phyloP scores from a whole-genome alignment of 495 filamentous ascomycete genomes.

The Trypethelium eluteriae region DNA sequence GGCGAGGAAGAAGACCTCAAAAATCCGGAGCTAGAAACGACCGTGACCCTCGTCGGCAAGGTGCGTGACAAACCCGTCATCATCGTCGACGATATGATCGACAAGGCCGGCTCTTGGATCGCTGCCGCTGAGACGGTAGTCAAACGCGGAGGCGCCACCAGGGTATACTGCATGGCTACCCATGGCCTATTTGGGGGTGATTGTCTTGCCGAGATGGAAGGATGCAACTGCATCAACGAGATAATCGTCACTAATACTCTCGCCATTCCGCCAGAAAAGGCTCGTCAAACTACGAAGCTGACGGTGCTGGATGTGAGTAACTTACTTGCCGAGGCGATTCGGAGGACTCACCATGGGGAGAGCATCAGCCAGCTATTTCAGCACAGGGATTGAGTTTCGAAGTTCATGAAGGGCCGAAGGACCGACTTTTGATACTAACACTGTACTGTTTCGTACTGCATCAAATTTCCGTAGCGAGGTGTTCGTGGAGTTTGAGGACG shows the following conservation, averaged over 20 bases:
- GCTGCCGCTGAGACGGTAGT: slow-evolving; percentile 96
- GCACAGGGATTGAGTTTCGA: slow-evolving; percentile 26
- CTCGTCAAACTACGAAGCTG: slow-evolving; percentile 68
- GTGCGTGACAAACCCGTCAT: slow-evolving; percentile 79
- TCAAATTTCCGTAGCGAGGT: neutral
- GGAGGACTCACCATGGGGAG: slow-evolving; percentile 87
- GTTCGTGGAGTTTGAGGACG: neutral
- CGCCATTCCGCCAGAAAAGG: slow-evolving; percentile 68
- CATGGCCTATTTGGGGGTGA: slow-evolving; percentile 90
- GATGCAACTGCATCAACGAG: slow-evolving; percentile 81
- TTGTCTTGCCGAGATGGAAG: slow-evolving; percentile 81
- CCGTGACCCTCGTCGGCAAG: slow-evolving; percentile 91
- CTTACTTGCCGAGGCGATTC: slow-evolving; percentile 82
- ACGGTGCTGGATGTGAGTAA: slow-evolving; percentile 80
- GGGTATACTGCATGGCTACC: slow-evolving; percentile 95
- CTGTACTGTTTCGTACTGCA: neutral
- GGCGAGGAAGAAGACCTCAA: slow-evolving; percentile 77
- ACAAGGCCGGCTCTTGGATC: slow-evolving; percentile 94
- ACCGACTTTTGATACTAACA: neutral
- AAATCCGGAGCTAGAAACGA: slow-evolving; percentile 73
- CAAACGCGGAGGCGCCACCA: slow-evolving; percentile 82
- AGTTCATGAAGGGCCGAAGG: neutral
- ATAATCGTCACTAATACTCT: slow-evolving; percentile 97
- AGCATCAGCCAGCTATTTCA: slow-evolving; percentile 43
- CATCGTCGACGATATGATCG: slow-evolving; percentile 98